phyloP scores from a whole-genome alignment of 306 rosid genomes.

The Pyrus pyrifolia region DNA sequence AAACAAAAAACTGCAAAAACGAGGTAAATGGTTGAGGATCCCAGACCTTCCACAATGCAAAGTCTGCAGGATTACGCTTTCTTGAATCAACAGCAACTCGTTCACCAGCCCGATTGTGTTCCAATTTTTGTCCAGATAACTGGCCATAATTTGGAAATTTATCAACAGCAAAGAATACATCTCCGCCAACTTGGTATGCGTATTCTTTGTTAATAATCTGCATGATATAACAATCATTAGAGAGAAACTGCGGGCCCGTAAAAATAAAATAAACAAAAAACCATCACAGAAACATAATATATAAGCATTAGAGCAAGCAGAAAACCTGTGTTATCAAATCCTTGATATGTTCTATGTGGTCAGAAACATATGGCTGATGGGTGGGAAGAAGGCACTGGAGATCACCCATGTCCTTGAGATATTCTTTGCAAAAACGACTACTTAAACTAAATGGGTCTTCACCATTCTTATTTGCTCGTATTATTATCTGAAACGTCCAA shows the following conservation, averaged over 20 bases:
- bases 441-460: slow-evolving; percentile 76
- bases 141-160: slow-evolving; percentile 70
- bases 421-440: slow-evolving; percentile 72
- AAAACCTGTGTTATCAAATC: slow-evolving; percentile 73
- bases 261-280: not conserved
- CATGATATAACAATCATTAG: slow-evolving; percentile 10
- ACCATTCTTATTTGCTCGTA: slow-evolving; percentile 71
- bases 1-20: not conserved
- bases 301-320: not conserved
- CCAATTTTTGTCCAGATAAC: slow-evolving; percentile 78
- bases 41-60: slow-evolving; percentile 92
- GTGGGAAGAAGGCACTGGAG: slow-evolving; percentile 86
- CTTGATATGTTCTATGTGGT: slow-evolving; percentile 78
- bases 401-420: slow-evolving; percentile 61
- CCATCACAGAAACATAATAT: not conserved
- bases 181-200: slow-evolving; percentile 79
- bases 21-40: slow-evolving; percentile 13
- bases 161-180: slow-evolving; percentile 85
- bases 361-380: slow-evolving; percentile 81
- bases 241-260: not conserved
- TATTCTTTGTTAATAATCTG: slow-evolving; percentile 75
- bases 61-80: slow-evolving; percentile 82
- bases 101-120: slow-evolving; percentile 84
- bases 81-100: slow-evolving; percentile 84
- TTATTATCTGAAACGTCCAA: slow-evolving; percentile 61